These are phyloP conservation scores for Sporisorium iseilematis-ciliati DNA, from an alignment of 1,284 basidiomycete genomes.

Conservation along the genomic window DNA sequence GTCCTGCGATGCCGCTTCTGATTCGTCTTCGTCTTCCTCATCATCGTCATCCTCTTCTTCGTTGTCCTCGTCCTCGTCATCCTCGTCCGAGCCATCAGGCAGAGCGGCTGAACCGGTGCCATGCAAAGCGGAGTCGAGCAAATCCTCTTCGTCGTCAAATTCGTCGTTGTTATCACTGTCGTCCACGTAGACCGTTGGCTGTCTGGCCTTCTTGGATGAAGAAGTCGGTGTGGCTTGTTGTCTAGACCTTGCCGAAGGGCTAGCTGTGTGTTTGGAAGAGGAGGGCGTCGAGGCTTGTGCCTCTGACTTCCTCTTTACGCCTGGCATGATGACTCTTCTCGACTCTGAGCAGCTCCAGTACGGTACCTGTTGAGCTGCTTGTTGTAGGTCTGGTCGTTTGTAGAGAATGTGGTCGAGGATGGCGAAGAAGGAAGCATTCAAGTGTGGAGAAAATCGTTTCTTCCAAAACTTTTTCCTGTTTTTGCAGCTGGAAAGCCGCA, in stretches of 20 bases:
- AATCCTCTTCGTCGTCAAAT: conserved; percentile 62
- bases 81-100: conserved; percentile 48
- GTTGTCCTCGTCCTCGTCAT: conserved; percentile 54
- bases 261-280: conserved; percentile 24
- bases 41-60: conserved; percentile 53
- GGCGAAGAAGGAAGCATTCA: not conserved
- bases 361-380: not conserved
- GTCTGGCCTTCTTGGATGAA: conserved; percentile 14
- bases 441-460: conserved; percentile 25
- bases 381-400: not conserved
- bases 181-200: conserved; percentile 18
- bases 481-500: not conserved
- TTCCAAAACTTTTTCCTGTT: conserved; percentile 32
- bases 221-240: conserved; percentile 14
- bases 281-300: conserved; percentile 24
- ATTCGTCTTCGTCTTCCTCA: conserved; percentile 21
- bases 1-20: conserved; percentile 28
- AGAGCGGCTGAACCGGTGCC: conserved; percentile 48
- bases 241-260: conserved; percentile 21
- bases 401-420: conserved; percentile 3
- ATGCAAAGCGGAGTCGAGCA: conserved; percentile 45
- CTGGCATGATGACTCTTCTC: conserved; percentile 37
- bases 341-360: not conserved
- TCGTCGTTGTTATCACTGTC: conserved; percentile 61
- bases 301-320: conserved; percentile 52